These are phyloP conservation scores for Paragyromitra xinjiangensis DNA, from an alignment of 495 filamentous ascomycete species.

Conservation along the genomic window DNA sequence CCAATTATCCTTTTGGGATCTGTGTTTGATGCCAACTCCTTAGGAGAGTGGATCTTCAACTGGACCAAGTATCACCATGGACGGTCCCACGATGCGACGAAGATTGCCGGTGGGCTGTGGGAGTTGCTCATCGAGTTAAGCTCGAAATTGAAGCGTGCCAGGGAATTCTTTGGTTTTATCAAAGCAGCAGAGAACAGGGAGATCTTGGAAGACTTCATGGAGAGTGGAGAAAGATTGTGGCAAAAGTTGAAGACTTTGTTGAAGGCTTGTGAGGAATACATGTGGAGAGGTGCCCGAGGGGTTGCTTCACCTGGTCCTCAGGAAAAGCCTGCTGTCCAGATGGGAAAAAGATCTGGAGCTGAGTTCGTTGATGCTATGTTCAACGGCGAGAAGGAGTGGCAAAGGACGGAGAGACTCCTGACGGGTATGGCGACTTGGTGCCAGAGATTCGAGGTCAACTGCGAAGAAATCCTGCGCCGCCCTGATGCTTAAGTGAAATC, in stretches of 20 bases:
- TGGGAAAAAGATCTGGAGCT: conserved; percentile 91
- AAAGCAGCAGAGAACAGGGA: conserved; percentile 75
- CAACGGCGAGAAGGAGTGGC: conserved; percentile 87
- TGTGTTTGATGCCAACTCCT: conserved; percentile 96
- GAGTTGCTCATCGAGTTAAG: conserved; percentile 93
- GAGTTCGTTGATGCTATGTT: conserved; percentile 99
- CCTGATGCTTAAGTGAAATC: conserved; percentile 58
- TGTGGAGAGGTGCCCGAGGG: conserved; percentile 80
- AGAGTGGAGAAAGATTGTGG: conserved; percentile 87
- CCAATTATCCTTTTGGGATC: conserved; percentile 93
- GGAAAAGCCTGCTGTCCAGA: conserved; percentile 72
- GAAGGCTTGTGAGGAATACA: conserved; percentile 89
- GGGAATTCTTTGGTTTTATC: conserved; percentile 80
- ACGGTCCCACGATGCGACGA: conserved; percentile 82
- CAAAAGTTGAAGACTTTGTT: conserved; percentile 85
- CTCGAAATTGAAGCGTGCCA: conserved; percentile 91
- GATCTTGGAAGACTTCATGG: conserved; percentile 89
- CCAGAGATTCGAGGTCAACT: conserved; percentile 95
- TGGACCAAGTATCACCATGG: conserved; percentile 97
- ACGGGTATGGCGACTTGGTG: conserved; percentile 90
- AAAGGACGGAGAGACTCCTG: conserved; percentile 96
- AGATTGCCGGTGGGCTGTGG: conserved; percentile 95
- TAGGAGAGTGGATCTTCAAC: conserved; percentile 99
- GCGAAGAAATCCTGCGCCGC: conserved; percentile 83
- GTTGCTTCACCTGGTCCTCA: conserved; percentile 66